Evolutionary conservation across 345 rosid genomes (phyloP).

Genomic region (Triadica sebifera): DNA sequence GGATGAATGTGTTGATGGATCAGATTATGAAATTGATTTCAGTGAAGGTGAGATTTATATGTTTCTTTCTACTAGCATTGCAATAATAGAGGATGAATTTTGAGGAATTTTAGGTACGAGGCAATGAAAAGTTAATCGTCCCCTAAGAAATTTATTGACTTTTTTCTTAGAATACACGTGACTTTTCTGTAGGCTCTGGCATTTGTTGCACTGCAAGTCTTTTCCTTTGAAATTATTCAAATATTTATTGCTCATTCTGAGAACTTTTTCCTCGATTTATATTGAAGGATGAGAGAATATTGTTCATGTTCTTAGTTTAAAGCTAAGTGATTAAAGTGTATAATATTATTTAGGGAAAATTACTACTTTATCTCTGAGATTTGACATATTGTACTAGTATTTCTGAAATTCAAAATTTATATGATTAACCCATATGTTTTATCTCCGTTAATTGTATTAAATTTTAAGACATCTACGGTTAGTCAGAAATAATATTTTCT

Average conservation of each 20-base stretch:
- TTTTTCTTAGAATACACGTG: background rate
- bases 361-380: too few species aligned
- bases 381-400: too few species aligned
- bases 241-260: background rate
- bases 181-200: background rate
- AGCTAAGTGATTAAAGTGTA: too few species aligned
- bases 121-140: background rate
- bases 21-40: background rate
- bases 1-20: constrained; percentile 10
- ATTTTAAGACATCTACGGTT: too few species aligned
- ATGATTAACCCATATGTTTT: too few species aligned
- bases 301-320: background rate
- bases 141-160: background rate
- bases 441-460: too few species aligned
- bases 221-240: background rate
- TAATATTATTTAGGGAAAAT: too few species aligned
- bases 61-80: background rate
- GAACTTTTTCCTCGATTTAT: background rate
- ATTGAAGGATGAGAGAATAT: background rate
- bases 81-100: background rate
- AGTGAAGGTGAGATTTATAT: constrained; percentile 17
- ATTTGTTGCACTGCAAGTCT: background rate
- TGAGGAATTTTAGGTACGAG: background rate
- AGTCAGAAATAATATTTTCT: too few species aligned
- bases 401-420: too few species aligned